Conservation (phyloP, 2,329 filamentous ascomycete genomes). For the Curvularia sp. region DNA sequence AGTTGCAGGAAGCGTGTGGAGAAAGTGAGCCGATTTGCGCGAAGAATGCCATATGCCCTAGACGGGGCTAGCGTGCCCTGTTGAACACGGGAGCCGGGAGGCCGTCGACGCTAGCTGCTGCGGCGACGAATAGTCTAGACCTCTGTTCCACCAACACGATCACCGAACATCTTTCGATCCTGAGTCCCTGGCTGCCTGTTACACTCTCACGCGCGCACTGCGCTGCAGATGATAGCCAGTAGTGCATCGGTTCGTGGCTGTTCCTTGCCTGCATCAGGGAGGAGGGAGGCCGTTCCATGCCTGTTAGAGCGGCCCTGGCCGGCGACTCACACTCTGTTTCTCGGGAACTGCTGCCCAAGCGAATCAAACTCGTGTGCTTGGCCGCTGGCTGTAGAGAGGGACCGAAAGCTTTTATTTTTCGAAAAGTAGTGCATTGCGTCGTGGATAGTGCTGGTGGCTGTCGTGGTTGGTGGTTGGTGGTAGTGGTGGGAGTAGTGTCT, state of each 20-base stretch:
- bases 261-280: constrained; percentile 10
- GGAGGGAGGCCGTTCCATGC: background rate
- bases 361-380: background rate
- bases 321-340: background rate
- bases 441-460: background rate
- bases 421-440: background rate
- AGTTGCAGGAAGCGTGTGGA: constrained; percentile 6
- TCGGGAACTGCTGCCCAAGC: background rate
- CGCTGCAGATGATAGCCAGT: constrained; percentile 7
- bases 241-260: background rate
- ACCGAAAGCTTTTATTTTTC: background rate
- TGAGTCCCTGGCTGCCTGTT: constrained; percentile 4
- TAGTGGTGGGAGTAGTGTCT: no score
- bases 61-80: background rate
- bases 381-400: background rate
- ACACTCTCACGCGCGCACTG: constrained; percentile 6
- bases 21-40: constrained; percentile 10
- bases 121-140: constrained; percentile 6
- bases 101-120: constrained; percentile 8
- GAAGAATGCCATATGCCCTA: background rate
- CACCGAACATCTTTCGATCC: constrained; percentile 12
- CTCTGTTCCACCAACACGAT: constrained; percentile 10
- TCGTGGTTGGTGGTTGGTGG: background rate
- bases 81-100: constrained; percentile 7
- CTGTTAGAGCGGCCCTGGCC: constrained; percentile 1